Base-by-base conservation (phyloP, 306 rosid genomes). In the Rosa multiflora region DNA sequence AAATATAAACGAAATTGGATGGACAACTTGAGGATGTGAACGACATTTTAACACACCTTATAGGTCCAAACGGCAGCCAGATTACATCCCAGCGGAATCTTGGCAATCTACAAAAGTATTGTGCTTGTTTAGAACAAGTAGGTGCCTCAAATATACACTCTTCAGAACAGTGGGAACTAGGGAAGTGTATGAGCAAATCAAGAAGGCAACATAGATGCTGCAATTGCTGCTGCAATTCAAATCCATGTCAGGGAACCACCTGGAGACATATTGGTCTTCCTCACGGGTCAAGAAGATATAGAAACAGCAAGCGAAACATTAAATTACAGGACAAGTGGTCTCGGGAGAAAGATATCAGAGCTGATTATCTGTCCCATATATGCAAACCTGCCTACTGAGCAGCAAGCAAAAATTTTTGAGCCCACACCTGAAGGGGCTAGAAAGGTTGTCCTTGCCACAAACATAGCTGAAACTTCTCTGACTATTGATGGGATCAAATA, bases 341-440 rank as follows among this genome's bases (percentile, higher is more conserved):
- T 92, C 44, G 97, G 94, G 49, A 90, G 93, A 10, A 92, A 90
- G 76, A 90, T 92, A 82, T 88, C 97, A 0, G 98, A 94, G 82
- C 86, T 94, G 67, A 88, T 92, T 78, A 92, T 94, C 77, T 94
- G 97, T 76, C 98, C 97, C 35, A 94, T 94, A 76, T 94, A 92
- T 83, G 98, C 97, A 59, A 94, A 94, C 68, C 88, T 94, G 49
- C 94, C 97, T 2, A 90, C 97, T 32, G 97, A 94, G 75, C 83
- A 89, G 73, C 97, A 94, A 78, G 90, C 97, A 43, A 92, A 92
- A 76, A 90, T 94, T 75, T 94, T 94, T 87, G 98, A 94, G 84
- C 94, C 98, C 37, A 92, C 97, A n/a, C 97, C 98, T n/a, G 88
- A 87, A 85, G 92, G 95, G 75, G 97, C 98, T 44, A 88, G 98